Evolutionary conservation across 306 rosid genomes (phyloP), one percentile per base, ranked within the genome.

Genomic region (Dalbergia cultrata): DNA sequence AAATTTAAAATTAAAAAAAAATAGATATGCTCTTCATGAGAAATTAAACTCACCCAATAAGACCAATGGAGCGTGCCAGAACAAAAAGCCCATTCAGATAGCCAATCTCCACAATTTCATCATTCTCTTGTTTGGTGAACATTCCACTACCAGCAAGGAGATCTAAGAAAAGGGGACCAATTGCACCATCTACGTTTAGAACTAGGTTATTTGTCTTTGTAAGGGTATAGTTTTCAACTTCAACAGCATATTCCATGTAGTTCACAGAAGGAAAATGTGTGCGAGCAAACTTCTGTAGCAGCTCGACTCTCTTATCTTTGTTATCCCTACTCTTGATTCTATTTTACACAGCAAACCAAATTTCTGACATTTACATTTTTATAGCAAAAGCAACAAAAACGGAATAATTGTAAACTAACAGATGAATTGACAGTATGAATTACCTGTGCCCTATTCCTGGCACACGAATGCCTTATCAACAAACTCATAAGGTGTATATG

Each of bases 371-470:
- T 63, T 22, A 71, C 77, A 59, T 59, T 63, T 75, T 22, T 50
- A 64, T 16, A 70, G 41, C 49, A 62, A 61, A 37, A 41, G 52
- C 39, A 57, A 5, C 16, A 71, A 54, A 63, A 41, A 49, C 43
- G 6, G 43, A 66, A 19, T 41, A 47, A 56, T 34, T 18, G 16
- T 17, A 62, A 59, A 17, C 17, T 70, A 60, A 44, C 13, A 9
- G 9, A 43, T 35, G 17, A 75, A 43, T 31, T 49, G 9, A 47
- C 41, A 63, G 61, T 33, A 39, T 63, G 8, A 7, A 44, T 16
- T 81, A 93, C 97, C 97, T 91, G 70, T 93, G 97, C 82, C 97
- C 97, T 68, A 93, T 93, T 85, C 97, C 97, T 18, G 97, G 94
- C 74, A 93, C 97, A 34, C 97, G 96, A 72, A 93, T 91, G 67